These are phyloP conservation scores for Penicillium diatomitis DNA, from an alignment of 495 filamentous ascomycete species.

Conservation along the genomic window DNA sequence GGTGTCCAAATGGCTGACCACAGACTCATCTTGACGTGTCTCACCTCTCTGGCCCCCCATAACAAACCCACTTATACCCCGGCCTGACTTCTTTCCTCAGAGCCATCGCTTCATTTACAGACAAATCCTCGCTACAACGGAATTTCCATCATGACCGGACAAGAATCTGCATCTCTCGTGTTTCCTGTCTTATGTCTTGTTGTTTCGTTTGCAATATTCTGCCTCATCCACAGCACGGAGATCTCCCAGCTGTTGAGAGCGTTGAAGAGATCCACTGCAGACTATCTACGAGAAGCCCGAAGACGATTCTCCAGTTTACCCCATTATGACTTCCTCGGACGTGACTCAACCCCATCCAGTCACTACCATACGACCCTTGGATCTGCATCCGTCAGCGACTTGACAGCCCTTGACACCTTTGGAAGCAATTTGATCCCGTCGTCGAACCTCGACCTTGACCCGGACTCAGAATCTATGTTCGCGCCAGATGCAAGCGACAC, in stretches of 20 bases:
- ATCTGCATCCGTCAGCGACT: no score
- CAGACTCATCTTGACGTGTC: no score
- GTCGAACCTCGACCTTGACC: background rate
- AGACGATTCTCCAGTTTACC: background rate
- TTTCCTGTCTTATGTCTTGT: constrained; percentile 10
- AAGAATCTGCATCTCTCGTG: constrained; percentile 5
- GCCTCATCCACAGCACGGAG: background rate
- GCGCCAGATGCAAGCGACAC: background rate
- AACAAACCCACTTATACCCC: no score
- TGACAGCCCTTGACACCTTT: no score
- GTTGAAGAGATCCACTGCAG: background rate
- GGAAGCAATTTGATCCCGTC: background rate
- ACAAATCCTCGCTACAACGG: no score
- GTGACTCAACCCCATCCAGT: no score
- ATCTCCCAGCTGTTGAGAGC: background rate
- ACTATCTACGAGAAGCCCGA: background rate
- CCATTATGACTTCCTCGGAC: background rate
- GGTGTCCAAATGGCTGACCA: no score
- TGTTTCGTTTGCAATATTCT: constrained; percentile 12
- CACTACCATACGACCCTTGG: no score
- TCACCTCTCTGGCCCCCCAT: no score
- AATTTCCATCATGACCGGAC: background rate
- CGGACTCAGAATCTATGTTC: background rate
- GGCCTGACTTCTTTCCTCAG: no score
- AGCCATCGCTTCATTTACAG: no score